Base-by-base conservation (phyloP, 2,329 filamentous ascomycete genomes). In the Akanthomyces uredinophilus region DNA sequence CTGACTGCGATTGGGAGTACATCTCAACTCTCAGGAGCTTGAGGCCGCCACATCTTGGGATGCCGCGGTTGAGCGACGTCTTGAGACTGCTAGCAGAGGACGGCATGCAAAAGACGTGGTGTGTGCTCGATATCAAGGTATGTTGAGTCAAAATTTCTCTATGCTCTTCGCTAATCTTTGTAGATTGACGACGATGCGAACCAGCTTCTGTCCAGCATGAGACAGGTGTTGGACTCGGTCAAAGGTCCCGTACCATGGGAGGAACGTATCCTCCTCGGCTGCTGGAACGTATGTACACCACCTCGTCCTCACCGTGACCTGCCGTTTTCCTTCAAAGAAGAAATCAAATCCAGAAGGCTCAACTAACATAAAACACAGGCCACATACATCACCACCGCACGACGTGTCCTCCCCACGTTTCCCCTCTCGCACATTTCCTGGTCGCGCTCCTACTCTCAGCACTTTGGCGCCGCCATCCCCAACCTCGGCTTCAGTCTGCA, bases 91-190 rank as follows among this genome's bases (percentile, higher is more conserved):
- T 98, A 58, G 79, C 83, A 0, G 78, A 83, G 66, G 87, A 87
- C 0, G 87, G 81, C 1, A 72, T 83, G 44, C 85, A 90, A 68
- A 73, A 88, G 49, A 79, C 93, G 11, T 96, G 93, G 93, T 69
- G 95, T 6, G 74, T 97, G 64, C 78, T 98, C 4, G 94, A 98
- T 72, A 91, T 98, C 72, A 98, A 97, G 80, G 87, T 91, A 73
- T 5, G n/a, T 35, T 8, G 2, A 2, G 7, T 11, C 7, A 5
- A 35, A 35, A 2, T 8, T 8, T 35, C 32, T 8, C 10, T 8
- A 5, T 35, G 32, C 7, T 7, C 18, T 46, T 7, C 5, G 29
- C 18, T 50, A n/a, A 18, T 8, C 27, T 24, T 24, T 7, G 6
- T 50, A 59, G 56, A 51, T 59, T 43, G 47, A 51, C 68, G 89